Base-by-base conservation (phyloP, 495 filamentous ascomycete species). In the Penicillium manginii region DNA sequence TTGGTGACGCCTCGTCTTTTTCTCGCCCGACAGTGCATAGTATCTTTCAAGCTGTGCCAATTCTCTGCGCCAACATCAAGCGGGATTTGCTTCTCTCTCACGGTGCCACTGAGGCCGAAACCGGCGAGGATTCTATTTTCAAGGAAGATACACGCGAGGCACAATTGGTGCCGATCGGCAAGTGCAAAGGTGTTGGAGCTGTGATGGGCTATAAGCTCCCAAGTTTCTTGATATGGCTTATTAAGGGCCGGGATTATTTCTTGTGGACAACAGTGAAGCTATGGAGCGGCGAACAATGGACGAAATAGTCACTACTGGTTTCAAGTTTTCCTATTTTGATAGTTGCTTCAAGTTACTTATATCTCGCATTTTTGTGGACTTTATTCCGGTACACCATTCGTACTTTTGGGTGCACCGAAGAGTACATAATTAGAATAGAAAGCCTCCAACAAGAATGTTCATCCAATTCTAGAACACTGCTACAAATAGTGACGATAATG, bases 171-270 rank as follows among this genome's bases (percentile, higher is more conserved):
- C 84, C 86, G 0, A 78, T 87, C 56, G 86, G 85, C 0, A 65
- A 60, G 37, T 74, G 65, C 35, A 78, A 75, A 47, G 84, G 83
- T 5, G 82, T 88, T 33, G 86, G 85, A 2, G 80, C 81, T 2
- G 75, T 77, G 2, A 78, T 79, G 65, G 84, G 85, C 0, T 84
- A 61, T 50, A 59, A 62, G 45, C 4, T 87, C 53, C 85, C 85
- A 0, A 80, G 84, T 33, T 79, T 78, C 26, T 53, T 83, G 46
- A 80, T 88, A 6, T 84, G 81, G 78, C 58, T 81, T 67, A 74
- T 86, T 55, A 88, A 88, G 67, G 86, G 85, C 26, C 69, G 83
- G 57, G 83, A 88, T 65, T 88, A 87, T 58, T 82, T 83, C 75
- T 42, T 82, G 23, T 78, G 79, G 69, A 81, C 79, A 37, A 80